These are phyloP conservation scores for Suillus clintonianus DNA, from an alignment of 768 basidiomycete species.

Conservation along the genomic window DNA sequence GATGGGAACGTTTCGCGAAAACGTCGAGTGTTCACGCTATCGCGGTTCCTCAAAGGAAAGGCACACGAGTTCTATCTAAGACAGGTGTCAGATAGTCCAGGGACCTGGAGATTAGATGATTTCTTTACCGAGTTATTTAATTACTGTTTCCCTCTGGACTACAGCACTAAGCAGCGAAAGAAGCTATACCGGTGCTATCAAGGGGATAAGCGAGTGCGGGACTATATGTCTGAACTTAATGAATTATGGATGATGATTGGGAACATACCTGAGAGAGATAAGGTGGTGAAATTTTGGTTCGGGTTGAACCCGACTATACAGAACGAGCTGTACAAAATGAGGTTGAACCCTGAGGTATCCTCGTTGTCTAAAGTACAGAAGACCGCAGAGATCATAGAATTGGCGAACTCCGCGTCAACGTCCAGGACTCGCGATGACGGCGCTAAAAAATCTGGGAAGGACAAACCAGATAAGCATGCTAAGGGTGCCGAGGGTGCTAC, in stretches of 20 bases:
- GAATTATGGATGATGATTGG: constrained; percentile 38
- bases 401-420: constrained; percentile 19
- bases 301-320: constrained; percentile 31
- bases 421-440: too few species aligned
- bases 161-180: constrained; percentile 22
- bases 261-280: constrained; percentile 22
- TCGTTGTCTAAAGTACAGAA: constrained; percentile 26
- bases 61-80: constrained; percentile 36
- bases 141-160: constrained; percentile 36
- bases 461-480: too few species aligned
- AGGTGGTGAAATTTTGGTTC: constrained; percentile 37
- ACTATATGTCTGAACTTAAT: constrained; percentile 37
- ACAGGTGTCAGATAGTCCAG: constrained; percentile 27
- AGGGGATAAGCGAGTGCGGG: constrained; percentile 24
- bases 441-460: too few species aligned
- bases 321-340: constrained; percentile 27
- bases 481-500: too few species aligned
- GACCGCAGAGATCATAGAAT: constrained; percentile 34
- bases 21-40: constrained; percentile 22
- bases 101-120: constrained; percentile 28
- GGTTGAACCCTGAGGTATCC: constrained; percentile 28
- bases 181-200: constrained; percentile 27
- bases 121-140: constrained; percentile 38
- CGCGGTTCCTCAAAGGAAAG: constrained; percentile 30
- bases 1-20: constrained; percentile 17